Percentiles rank a stretch among this genome's conserved stretches.
Evolutionary conservation across 176 grass and related monocot genomes (phyloP).

Genomic region (Aegilops bicornis): DNA sequence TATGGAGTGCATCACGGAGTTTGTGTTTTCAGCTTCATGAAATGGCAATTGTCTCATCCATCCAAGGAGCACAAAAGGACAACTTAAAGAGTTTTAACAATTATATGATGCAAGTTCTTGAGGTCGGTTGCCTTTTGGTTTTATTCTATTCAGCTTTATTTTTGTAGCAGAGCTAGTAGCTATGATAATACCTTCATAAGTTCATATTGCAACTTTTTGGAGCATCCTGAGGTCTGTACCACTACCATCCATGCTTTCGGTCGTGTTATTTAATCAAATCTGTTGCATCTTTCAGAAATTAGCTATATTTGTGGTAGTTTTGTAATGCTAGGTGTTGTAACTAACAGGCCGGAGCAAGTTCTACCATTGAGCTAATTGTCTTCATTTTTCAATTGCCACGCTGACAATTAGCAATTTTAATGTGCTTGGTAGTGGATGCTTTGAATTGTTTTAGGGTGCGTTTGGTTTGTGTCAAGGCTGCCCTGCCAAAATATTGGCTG

Average conservation of each 20-base stretch:
- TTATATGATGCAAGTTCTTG: conserved; percentile 92
- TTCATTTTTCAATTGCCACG: neutral
- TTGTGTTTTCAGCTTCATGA: conserved; percentile 81
- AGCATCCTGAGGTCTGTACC: conserved; percentile 18
- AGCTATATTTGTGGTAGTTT: neutral
- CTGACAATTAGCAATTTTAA: neutral
- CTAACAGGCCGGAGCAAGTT: neutral
- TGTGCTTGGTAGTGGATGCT: neutral
- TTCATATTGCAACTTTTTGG: neutral
- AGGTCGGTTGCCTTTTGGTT: conserved; percentile 57
- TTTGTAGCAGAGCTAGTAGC: conserved; percentile 2
- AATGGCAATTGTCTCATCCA: conserved; percentile 91
- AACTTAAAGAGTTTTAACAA: conserved; percentile 93
- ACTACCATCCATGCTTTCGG: conserved; percentile 4
- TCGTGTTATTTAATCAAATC: conserved; percentile 18
- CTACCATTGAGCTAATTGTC: conserved; percentile 23
- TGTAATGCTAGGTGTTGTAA: conserved; percentile 14
- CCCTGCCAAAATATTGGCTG: neutral
- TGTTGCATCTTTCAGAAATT: conserved; percentile 11
- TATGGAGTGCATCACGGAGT: conserved; percentile 7
- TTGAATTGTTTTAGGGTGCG: neutral
- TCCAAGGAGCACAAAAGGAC: conserved; percentile 99
- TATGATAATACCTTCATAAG: neutral
- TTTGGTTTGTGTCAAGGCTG: neutral
- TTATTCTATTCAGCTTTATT: conserved; percentile 28